Evolutionary conservation across 495 filamentous ascomycete genomes (phyloP), one percentile per base, ranked within the genome.

Genomic region (Neurospora sp.): DNA sequence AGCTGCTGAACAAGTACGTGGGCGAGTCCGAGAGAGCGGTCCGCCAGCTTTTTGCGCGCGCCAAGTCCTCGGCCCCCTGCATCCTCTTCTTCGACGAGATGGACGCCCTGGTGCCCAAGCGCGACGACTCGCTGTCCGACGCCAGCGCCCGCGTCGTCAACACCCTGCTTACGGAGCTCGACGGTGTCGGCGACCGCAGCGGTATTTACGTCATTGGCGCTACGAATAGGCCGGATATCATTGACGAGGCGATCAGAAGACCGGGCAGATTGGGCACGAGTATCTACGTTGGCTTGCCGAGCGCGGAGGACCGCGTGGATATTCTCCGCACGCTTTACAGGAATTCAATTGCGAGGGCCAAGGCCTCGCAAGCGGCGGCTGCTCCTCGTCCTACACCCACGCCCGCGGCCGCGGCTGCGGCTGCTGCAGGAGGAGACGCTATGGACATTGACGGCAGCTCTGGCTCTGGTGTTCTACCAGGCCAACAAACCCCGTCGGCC

Each of bases 61-160:
- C 96, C 11, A 89, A 94, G 36, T 92, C 92, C 1, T 93, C 90
- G 9, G 87, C 96, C 2, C 96, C 96, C 28, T 98, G 95, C 79
- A 92, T 99, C 69, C 90, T 99, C 73, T 98, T 99, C 88, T 98
- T 99, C 80, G 96, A 99, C 82, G 96, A 99, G 81, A 86, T 99
- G 39, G 96, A 99, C 77, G 94, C 96, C 5, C 86, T 99, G 6
- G 94, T 95, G 0, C 95, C 96, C 1, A 89, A 89, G 45, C 90
- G 96, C 54, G 93, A 94, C 77, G 92, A 93, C 73, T 89, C 89
- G 5, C 86, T 93, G 11, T 92, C 91, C 17, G 94, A 98, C 79
- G 90, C 92, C 39, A 93, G 91, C 70, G 90, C 93, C 11, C 89
- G 96, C 54, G 93, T 99, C 24, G 96, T 99, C 73, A 99, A 98